Evolutionary conservation across 495 filamentous ascomycete species (phyloP).

Genomic region (Elasticomyces elasticus): DNA sequence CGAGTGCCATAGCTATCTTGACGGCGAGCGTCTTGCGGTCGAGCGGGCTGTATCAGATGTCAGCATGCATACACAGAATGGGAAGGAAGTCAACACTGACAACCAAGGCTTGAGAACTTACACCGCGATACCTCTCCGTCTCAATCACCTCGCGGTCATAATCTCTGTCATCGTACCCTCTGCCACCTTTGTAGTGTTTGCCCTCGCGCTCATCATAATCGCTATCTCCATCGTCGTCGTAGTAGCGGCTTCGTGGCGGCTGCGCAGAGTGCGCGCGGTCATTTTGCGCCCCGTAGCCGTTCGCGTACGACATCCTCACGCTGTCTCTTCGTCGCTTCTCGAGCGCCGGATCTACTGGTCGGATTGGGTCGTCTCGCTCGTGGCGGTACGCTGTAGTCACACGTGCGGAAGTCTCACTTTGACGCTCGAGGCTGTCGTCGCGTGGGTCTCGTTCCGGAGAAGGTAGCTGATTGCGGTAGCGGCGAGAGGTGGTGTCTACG

Average conservation of each 20-base stretch:
- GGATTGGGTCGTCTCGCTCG: conserved; percentile 16
- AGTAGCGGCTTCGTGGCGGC: conserved; percentile 8
- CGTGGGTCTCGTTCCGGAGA: conserved; percentile 1
- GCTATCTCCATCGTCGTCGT: conserved; percentile 18
- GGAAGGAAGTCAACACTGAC: conserved; percentile 4
- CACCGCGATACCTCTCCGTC: conserved; percentile 21
- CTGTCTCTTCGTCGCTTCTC: background rate
- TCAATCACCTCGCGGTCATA: conserved; percentile 19
- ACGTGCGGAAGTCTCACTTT: conserved; percentile 10
- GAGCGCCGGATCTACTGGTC: conserved; percentile 6
- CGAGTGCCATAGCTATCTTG: conserved; percentile 3
- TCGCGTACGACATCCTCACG: conserved; percentile 13
- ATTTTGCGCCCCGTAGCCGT: background rate
- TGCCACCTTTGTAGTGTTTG: background rate
- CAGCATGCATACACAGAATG: background rate
- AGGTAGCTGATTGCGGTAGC: conserved; percentile 3
- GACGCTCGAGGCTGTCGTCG: conserved; percentile 10
- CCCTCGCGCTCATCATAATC: conserved; percentile 21
- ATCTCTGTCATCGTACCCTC: conserved; percentile 5
- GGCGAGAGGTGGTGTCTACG: background rate
- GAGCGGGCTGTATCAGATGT: conserved; percentile 8
- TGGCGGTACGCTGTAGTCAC: conserved; percentile 8
- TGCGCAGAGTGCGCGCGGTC: conserved; percentile 4
- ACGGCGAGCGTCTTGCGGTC: conserved; percentile 7
- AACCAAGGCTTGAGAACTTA: conserved; percentile 15